Evolutionary conservation across 345 rosid genomes (phyloP), one percentile per base, ranked within the genome.

Genomic region (Salix udensis): DNA sequence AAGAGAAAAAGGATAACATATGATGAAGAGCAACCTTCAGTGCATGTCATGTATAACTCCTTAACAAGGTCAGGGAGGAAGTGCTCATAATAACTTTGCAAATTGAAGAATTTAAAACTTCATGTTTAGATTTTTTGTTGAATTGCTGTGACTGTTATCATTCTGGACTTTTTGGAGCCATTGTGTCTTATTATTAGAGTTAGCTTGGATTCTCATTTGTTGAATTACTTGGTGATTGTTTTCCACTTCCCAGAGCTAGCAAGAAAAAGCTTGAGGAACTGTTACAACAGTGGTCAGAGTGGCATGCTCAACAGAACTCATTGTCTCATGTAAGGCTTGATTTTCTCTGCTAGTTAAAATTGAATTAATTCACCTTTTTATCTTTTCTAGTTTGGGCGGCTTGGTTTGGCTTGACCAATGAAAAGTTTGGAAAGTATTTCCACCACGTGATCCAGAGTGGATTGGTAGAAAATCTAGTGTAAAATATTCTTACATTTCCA

Each of bases 201-300:
- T 65, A 31, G 34, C 19, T 83, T 44, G 40, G 65, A 65, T 80
- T 72, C 67, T 74, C 65, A 37, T 73, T 21, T 40, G 36, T 72
- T 80, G 37, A 71, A 46, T 37, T 65, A 68, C 75, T 50, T 40
- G 44, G 67, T 68, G 42, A 13, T 77, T 68, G 19, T 68, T 80
- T 48, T 66, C 61, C 61, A 26, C 80, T 72, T 78, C 74, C 58
- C 89, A 96, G 99, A 85, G 88, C 95, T 82, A 89, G 99, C 82
- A 92, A 87, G 85, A 87, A 78, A 79, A 96, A 90, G 87, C 91
- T 92, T 72, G 95, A 92, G 82, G 90, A 86, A 76, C 81, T 94
- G 72, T 83, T 96, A 82, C 92, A 84, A 81, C 83, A 94, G 76
- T 96, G 99, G 99, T 94, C 98, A 68, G 93, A 89, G 70, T 96